These are phyloP conservation scores for Torulaspora delbrueckii DNA, from an alignment of 805 yeast species.

Conservation along the genomic window DNA sequence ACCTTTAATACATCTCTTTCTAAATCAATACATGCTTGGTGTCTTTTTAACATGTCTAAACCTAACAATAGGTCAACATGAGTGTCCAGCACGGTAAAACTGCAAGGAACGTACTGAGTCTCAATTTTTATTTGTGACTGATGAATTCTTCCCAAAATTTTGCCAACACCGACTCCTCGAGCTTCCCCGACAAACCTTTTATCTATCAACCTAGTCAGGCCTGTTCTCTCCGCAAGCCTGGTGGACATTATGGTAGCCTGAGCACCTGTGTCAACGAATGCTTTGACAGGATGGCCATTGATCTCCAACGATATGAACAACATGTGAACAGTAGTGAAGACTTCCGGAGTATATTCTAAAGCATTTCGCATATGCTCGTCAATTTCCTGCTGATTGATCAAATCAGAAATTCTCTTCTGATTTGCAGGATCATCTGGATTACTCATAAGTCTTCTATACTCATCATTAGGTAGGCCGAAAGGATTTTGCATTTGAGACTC, in stretches of 20 bases:
- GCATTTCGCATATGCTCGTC: slow-evolving; percentile 79
- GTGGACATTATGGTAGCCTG: slow-evolving; percentile 83
- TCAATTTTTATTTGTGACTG: slow-evolving; percentile 82
- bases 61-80: slow-evolving; percentile 77
- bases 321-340: slow-evolving; percentile 79
- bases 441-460: slow-evolving; percentile 48
- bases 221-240: slow-evolving; percentile 65
- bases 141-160: slow-evolving; percentile 79
- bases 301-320: slow-evolving; percentile 72
- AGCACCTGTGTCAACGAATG: slow-evolving; percentile 96
- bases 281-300: slow-evolving; percentile 77
- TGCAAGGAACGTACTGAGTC: slow-evolving; percentile 55
- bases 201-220: slow-evolving; percentile 70
- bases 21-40: slow-evolving; percentile 77
- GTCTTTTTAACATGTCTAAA: slow-evolving; percentile 84
- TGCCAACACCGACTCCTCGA: slow-evolving; percentile 80
- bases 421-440: slow-evolving; percentile 70
- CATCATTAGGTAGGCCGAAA: slow-evolving; percentile 41
- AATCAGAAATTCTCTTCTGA: slow-evolving; percentile 59
- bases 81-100: slow-evolving; percentile 68
- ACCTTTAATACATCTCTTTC: slow-evolving; percentile 57
- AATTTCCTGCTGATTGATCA: slow-evolving; percentile 64
- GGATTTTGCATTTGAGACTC: slow-evolving; percentile 16
- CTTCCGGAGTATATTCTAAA: slow-evolving; percentile 82
- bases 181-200: slow-evolving; percentile 77